These are phyloP conservation scores for Nannochloris sp. DNA, from an alignment of 139 green algal species.

Conservation along the genomic window DNA sequence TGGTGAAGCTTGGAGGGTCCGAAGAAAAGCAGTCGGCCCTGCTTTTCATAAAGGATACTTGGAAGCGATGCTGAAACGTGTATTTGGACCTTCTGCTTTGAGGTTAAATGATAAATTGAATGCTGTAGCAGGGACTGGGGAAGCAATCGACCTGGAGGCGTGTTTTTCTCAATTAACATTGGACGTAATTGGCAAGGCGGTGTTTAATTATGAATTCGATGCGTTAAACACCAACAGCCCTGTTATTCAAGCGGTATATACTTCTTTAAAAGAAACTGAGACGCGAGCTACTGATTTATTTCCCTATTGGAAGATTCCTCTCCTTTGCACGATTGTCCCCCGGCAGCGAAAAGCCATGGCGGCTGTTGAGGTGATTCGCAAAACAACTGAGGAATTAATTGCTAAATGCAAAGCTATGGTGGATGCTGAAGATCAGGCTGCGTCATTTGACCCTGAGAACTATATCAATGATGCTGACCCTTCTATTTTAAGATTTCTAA, in stretches of 20 bases:
- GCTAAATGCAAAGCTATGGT: constrained; percentile 83
- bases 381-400: constrained; percentile 86
- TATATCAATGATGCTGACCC: constrained; percentile 91
- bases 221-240: constrained; percentile 70
- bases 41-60: constrained; percentile 90
- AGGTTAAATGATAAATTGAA: constrained; percentile 75
- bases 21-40: constrained; percentile 80
- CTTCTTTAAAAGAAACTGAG: constrained; percentile 96
- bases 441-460: constrained; percentile 44
- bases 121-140: constrained; percentile 9
- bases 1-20: constrained; percentile 74
- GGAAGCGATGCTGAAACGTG: constrained; percentile 79
- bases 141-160: constrained; percentile 89
- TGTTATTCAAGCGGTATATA: constrained; percentile 96
- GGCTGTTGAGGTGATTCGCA: constrained; percentile 86
- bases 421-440: constrained; percentile 75
- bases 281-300: constrained; percentile 90
- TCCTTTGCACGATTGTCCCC: constrained; percentile 49
- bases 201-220: constrained; percentile 99
- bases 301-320: constrained; percentile 86
- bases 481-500: constrained; percentile 90
- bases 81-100: constrained; percentile 68
- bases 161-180: constrained; percentile 93
- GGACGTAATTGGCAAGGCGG: constrained; percentile 94
- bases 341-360: constrained; percentile 61